Evolutionary conservation across 1,284 basidiomycete species (phyloP), one percentile per base, ranked within the genome.

Genomic region (Wallemia ichthyophaga): DNA sequence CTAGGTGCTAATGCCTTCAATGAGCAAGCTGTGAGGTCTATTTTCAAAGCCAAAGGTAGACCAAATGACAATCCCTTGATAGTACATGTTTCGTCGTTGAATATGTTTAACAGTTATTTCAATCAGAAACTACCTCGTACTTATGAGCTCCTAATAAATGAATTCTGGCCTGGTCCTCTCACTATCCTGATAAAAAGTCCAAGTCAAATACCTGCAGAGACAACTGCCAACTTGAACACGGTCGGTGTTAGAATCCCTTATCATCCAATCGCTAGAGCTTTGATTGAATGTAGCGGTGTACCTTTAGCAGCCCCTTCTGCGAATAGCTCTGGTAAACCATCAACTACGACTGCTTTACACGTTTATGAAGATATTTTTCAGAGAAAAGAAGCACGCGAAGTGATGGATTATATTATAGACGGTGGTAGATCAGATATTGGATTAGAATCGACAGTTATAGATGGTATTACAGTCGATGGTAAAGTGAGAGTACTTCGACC

Each of bases 1-100:
- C 78, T 99, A 2, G 94, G 86, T 24, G 94, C 87, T 0, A 74
- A 82, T 33, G 89, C 91, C 0, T 72, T 91, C 37, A 66, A 69
- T 32, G 65, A 77, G 0, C 66, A 71, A 21, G 88, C 89, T 7
- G 76, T 79, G 1, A 68, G 74, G 1, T 76, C 75, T 62, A 92
- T 99, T 65, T 99, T 91, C 70, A 73, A 76, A 11, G 84, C 85
- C 61, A 99, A 99, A 68, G 85, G 88, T 37, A 76, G 94, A 56
- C 94, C 94, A 1, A 73, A 83, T 1, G 94, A 99, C 70, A 99
- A 99, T 69, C 94, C 94, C 0, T 76, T 99, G 59, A 99, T 99
- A 72, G 86, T 95, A 27, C 94, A 99, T 71, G 80, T 99, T 61
- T 87, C 85, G 3, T 88, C 87, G 1, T 71, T 78, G 19, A 66